Evolutionary conservation across 306 rosid genomes (phyloP), one percentile per base, ranked within the genome.

Genomic region (Sphenostylis stenocarpa): DNA sequence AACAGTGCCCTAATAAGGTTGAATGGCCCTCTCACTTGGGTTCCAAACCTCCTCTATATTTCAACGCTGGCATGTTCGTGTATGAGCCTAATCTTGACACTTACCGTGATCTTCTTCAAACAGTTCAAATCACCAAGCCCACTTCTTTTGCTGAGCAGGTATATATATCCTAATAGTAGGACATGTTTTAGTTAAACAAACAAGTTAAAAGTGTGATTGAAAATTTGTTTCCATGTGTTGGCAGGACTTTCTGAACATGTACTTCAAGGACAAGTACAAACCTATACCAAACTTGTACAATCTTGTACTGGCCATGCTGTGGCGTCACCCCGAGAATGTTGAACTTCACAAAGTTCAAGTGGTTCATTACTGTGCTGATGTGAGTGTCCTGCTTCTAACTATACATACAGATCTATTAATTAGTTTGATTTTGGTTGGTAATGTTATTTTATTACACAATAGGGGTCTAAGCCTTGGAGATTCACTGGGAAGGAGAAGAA

Each of bases 381-480:
- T 89, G 67, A 93, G 98, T 86, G 38, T 36, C 1, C 10, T 19
- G 0, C 2, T 43, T 23, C 8, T 9, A 11, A 1, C 11, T 39
- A 10, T 38, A 10, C 4, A 7, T n/a, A 23, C 15, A 19, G 17
- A 24, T 41, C 38, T 16, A 55, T 38, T 13, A 41, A 41, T 36
- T 7, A 6, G 6, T 60, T 14, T 5, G 64, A 24, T 26, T 66
- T 52, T 1, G 7, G 36, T 8, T 38, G 8, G 17, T 47, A 14
- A 45, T 5, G 23, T 0, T 31, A 10, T 1, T 14, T 34, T 48
- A 47, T 56, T 34, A 13, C 20, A 36, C 0, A 3, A 5, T 41
- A 93, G 97, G 98, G 97, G 0, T 94, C 97, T 6, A 94, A 94
- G 83, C 98, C 98, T 0, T 94, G 98, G 96, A 94, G 93, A 84